Conservation (phyloP, 73 alveolate species). For the Blepharisma japonicum region DNA sequence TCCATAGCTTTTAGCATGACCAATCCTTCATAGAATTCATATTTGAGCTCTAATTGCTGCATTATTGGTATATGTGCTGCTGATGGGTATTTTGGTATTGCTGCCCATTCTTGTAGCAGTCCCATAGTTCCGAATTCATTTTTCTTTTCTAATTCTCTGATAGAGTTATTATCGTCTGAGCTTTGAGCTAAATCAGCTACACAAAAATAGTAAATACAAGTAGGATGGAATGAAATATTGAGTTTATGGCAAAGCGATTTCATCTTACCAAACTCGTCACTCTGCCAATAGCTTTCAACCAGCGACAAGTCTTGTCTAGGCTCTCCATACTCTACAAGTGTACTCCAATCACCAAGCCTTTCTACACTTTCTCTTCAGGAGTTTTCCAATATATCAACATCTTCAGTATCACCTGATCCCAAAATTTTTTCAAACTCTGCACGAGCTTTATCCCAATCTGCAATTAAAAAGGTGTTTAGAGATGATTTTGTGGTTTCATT, state of each 20-base stretch:
- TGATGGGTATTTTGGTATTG: slow-evolving; percentile 16
- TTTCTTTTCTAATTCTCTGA: slow-evolving; percentile 7
- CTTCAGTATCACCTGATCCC: not conserved
- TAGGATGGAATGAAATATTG: slow-evolving; percentile 23
- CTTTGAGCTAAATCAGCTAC: not conserved
- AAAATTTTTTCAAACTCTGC: not conserved
- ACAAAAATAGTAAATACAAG: not conserved
- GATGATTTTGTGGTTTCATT: not conserved
- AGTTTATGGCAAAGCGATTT: not conserved
- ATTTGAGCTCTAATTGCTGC: not conserved
- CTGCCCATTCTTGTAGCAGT: not conserved
- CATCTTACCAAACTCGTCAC: not conserved
- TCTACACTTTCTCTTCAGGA: slow-evolving; percentile 14
- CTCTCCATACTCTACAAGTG: slow-evolving; percentile 3
- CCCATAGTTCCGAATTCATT: not conserved
- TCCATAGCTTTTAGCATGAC: not conserved
- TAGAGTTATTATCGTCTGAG: not conserved
- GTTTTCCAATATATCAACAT: not conserved
- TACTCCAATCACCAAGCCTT: slow-evolving; percentile 16
- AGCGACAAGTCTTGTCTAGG: not conserved
- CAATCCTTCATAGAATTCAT: slow-evolving; percentile 16
- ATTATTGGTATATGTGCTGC: not conserved
- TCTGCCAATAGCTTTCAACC: slow-evolving; percentile 18
- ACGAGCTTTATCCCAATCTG: not conserved
- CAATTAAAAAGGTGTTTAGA: not conserved